These are phyloP conservation scores for Monosporascus cannonballus DNA, from an alignment of 2,329 filamentous ascomycete species.

Conservation along the genomic window DNA sequence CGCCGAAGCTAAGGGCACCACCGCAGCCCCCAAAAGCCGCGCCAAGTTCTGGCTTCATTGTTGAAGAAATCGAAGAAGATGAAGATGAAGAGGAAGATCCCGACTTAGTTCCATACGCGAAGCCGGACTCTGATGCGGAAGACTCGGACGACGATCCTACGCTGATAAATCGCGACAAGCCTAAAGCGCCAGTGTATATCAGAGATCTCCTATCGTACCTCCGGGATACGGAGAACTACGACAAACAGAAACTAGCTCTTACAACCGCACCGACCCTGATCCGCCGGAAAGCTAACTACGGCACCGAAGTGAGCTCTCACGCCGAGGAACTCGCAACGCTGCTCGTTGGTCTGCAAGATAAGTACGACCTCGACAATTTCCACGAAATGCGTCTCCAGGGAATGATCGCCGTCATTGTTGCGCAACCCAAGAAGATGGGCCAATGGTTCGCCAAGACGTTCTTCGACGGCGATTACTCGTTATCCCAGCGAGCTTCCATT, in stretches of 20 bases:
- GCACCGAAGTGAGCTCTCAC: slow-evolving; percentile 81
- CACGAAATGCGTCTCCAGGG: slow-evolving; percentile 68
- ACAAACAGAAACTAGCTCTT: slow-evolving; percentile 75
- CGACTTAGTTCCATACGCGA: slow-evolving; percentile 71
- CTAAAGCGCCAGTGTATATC: slow-evolving; percentile 82
- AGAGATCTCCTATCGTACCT: slow-evolving; percentile 76
- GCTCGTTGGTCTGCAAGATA: slow-evolving; percentile 76
- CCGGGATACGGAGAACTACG: slow-evolving; percentile 75
- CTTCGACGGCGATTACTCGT: slow-evolving; percentile 87
- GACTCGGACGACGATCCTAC: slow-evolving; percentile 94
- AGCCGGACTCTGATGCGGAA: slow-evolving; percentile 80
- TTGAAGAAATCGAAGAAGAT: slow-evolving; percentile 60
- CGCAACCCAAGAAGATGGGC: slow-evolving; percentile 70
- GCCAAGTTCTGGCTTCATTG: slow-evolving; percentile 41
- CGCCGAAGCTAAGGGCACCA: slow-evolving; percentile 12
- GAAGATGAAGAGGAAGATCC: slow-evolving; percentile 55
- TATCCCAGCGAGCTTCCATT: slow-evolving; percentile 75
- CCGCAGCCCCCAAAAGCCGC: slow-evolving; percentile 20
- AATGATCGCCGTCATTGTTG: slow-evolving; percentile 74
- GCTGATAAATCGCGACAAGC: slow-evolving; percentile 75
- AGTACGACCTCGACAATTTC: slow-evolving; percentile 76
- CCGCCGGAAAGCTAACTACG: slow-evolving; percentile 80
- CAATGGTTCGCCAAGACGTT: slow-evolving; percentile 80
- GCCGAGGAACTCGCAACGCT: slow-evolving; percentile 72
- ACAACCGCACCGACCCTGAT: slow-evolving; percentile 73